A percentile compares a stretch with the other conserved stretches of the same genome.
These are phyloP conservation scores for Sphagnum tenellum DNA, from an alignment of 225 moss, liverwort and hornwort genomes.

Conservation along the genomic window DNA sequence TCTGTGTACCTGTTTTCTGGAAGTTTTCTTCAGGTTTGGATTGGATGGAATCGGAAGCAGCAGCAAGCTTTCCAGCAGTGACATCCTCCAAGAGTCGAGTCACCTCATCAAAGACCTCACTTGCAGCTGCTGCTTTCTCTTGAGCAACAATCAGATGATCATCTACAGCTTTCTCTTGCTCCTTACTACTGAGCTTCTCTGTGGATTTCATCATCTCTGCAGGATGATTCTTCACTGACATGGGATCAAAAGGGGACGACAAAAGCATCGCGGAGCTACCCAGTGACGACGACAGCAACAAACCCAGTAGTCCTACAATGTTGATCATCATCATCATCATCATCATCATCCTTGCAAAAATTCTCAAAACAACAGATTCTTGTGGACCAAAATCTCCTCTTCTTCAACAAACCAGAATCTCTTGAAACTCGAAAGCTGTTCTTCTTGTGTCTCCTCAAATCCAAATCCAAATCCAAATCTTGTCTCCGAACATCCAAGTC, in stretches of 20 bases:
- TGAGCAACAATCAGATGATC: slow-evolving; percentile 24
- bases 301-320: slow-evolving; percentile 39
- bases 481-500: too few species aligned
- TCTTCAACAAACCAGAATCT: too few species aligned
- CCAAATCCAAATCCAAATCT: too few species aligned
- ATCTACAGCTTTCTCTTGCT: slow-evolving; percentile 14
- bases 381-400: too few species aligned
- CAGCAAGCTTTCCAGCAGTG: slow-evolving; percentile 13
- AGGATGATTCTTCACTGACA: slow-evolving; percentile 11
- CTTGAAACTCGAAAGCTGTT: too few species aligned
- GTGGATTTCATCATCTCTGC: slow-evolving; percentile 23
- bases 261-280: slow-evolving; percentile 26
- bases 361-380: too few species aligned
- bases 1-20: too few species aligned
- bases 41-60: not conserved
- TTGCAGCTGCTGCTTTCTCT: slow-evolving; percentile 29
- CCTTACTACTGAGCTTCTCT: slow-evolving; percentile 29
- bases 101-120: slow-evolving; percentile 38
- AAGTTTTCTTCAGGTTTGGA: not conserved
- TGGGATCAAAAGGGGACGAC: slow-evolving; percentile 50
- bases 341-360: too few species aligned
- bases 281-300: slow-evolving; percentile 47
- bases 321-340: slow-evolving; percentile 95
- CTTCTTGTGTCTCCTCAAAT: too few species aligned
- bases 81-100: slow-evolving; percentile 36